These are phyloP conservation scores for Coffea canephora DNA, from an alignment of 257 asterid genomes.

Conservation along the genomic window DNA sequence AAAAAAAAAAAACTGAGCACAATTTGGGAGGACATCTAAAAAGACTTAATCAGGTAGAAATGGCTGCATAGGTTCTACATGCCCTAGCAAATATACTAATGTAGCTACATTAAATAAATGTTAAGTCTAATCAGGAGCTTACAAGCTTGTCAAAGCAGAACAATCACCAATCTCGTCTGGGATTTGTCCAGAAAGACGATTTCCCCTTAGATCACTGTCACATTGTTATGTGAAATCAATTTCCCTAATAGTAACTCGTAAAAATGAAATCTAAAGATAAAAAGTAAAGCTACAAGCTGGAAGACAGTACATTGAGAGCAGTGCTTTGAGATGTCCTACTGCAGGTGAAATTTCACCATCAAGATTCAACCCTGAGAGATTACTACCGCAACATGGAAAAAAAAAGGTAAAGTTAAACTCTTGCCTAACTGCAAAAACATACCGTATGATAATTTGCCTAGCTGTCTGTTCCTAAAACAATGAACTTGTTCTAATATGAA, in stretches of 20 bases:
- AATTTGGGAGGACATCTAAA: background rate
- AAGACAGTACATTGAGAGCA: slow-evolving; percentile 58
- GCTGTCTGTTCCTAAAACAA: background rate
- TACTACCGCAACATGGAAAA: slow-evolving; percentile 36
- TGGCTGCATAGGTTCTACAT: background rate
- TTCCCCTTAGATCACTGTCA: slow-evolving; percentile 67
- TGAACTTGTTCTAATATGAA: background rate
- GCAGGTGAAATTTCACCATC: slow-evolving; percentile 96
- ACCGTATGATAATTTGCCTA: background rate
- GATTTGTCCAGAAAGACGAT: slow-evolving; percentile 83
- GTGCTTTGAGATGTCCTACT: slow-evolving; percentile 69
- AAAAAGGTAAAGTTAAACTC: background rate
- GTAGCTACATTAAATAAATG: background rate
- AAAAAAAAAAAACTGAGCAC: background rate
- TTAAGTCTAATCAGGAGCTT: slow-evolving; percentile 12
- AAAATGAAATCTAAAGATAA: background rate
- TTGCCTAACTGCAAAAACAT: background rate
- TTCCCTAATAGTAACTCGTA: background rate
- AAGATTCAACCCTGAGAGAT: slow-evolving; percentile 85
- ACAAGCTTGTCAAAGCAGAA: slow-evolving; percentile 67
- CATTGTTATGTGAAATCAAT: background rate
- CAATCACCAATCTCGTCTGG: slow-evolving; percentile 99
- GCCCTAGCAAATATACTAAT: background rate
- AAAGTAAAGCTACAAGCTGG: background rate
- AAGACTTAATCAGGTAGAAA: background rate